Evolutionary conservation across 2,329 filamentous ascomycete species (phyloP).

Genomic region (Claviceps lovelessii): DNA sequence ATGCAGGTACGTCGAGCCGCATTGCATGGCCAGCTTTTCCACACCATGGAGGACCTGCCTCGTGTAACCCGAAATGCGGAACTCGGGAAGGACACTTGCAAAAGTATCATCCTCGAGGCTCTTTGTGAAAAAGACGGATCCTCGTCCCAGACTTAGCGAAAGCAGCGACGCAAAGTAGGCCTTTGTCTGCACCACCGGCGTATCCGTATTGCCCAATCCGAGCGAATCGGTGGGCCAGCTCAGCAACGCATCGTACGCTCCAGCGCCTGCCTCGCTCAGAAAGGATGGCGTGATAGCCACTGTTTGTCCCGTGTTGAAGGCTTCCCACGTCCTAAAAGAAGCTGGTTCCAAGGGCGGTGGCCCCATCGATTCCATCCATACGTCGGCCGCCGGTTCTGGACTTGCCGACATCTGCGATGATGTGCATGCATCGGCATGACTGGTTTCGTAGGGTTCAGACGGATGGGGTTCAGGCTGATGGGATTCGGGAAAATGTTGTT

Average conservation of each 20-base stretch:
- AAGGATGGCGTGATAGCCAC: slow-evolving; percentile 33
- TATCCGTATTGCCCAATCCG: slow-evolving; percentile 21
- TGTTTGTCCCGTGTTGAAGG: slow-evolving; percentile 35
- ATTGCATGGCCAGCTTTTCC: slow-evolving; percentile 31
- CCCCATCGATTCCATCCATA: slow-evolving; percentile 34
- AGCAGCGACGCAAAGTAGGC: slow-evolving; percentile 44
- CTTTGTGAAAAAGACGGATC: slow-evolving; percentile 57
- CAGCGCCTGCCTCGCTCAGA: slow-evolving; percentile 53
- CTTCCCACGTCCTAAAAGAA: slow-evolving; percentile 54
- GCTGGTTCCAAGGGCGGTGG: slow-evolving; percentile 15
- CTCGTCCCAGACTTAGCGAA: slow-evolving; percentile 53
- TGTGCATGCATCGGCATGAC: background rate
- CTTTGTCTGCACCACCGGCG: slow-evolving; percentile 31
- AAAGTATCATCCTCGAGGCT: slow-evolving; percentile 39
- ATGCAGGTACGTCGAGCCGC: slow-evolving; percentile 32
- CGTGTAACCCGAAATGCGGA: slow-evolving; percentile 44
- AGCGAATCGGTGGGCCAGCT: slow-evolving; percentile 26
- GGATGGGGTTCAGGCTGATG: background rate
- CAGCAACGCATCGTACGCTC: slow-evolving; percentile 51
- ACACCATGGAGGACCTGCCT: slow-evolving; percentile 32
- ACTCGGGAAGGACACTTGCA: slow-evolving; percentile 26
- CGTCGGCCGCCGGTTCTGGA: slow-evolving; percentile 10
- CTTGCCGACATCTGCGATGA: slow-evolving; percentile 4
- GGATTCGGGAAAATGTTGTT: background rate
- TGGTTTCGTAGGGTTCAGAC: background rate